Evolutionary conservation across 768 basidiomycete species (phyloP), one percentile per base, ranked within the genome.

Genomic region (Tylopilus sp.): DNA sequence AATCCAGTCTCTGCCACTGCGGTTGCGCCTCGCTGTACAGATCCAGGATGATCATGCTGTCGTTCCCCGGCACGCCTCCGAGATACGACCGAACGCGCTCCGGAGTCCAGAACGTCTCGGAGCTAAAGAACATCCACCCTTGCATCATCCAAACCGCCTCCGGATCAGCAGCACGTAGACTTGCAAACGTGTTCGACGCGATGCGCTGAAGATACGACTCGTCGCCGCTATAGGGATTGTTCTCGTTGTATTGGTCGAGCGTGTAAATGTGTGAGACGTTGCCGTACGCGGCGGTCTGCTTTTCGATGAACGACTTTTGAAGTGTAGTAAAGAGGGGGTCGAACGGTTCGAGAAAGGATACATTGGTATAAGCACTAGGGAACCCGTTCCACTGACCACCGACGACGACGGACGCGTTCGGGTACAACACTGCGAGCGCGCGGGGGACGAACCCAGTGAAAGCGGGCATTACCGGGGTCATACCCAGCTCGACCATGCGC

Each of bases 181-280:
- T 71, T 5, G 69, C 63, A 38, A 72, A 69, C 13, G 73, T 75
- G 48, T 48, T 62, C n/a, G 66, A 63, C 11, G 72, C 60, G 45
- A 75, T 63, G 42, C 57, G 64, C 26, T 58, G 52, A 12, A 76
- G 61, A 58, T 76, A 76, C 13, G 63, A 63, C 10, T 56, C 36
- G 46, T 72, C 60, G 10, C 63, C 58, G 53, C 66, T 74, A 40
- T 63, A 70, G 3, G 75, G 74, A 38, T 70, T 57, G 52, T 72
- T 76, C 60, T 76, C 74, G 63, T 75, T 75, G 63, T 75, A 75
- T 47, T 74, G 74, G 57, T 76, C 74, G 31, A 76, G 70, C n/a
- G 75, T 74, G 52, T 76, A 76, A 47, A 75, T 64, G 45, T 76
- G 74, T 17, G 74, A 67, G 26, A 73, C 54, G 41, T 68, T 64